These are phyloP conservation scores for Cyberlindnera bimundalis DNA, from an alignment of 805 yeast genomes.

Conservation along the genomic window DNA sequence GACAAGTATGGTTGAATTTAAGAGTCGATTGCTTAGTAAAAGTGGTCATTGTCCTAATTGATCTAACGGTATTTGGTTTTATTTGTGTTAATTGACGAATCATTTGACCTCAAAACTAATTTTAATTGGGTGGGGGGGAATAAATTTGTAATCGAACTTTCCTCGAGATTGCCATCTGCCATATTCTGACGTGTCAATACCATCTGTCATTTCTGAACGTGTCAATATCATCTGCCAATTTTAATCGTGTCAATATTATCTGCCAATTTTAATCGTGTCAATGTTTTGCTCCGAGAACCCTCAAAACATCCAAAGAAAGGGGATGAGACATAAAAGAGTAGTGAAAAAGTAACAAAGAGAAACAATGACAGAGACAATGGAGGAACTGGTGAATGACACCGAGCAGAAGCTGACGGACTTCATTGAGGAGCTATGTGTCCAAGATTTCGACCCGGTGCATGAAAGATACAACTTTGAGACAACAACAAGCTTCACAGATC, in stretches of 20 bases:
- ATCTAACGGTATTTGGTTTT: background rate
- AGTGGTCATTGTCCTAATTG: slow-evolving; percentile 2
- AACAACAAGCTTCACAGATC: background rate
- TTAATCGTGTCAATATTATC: too few relatives aligned
- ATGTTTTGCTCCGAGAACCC: too few relatives aligned
- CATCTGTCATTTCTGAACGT: background rate
- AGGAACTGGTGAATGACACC: background rate
- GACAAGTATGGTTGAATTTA: slow-evolving; percentile 62
- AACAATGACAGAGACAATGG: background rate
- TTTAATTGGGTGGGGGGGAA: too few relatives aligned
- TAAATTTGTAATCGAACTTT: too few relatives aligned
- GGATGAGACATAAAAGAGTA: background rate
- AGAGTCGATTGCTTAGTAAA: slow-evolving; percentile 23
- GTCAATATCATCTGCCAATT: too few relatives aligned
- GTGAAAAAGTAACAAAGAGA: background rate
- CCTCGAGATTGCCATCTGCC: too few relatives aligned
- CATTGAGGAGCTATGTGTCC: background rate
- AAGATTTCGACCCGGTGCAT: slow-evolving; percentile 3
- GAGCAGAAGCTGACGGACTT: slow-evolving; percentile 7
- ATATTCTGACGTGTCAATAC: background rate
- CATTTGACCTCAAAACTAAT: background rate
- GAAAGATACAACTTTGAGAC: background rate
- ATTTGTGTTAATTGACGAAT: background rate
- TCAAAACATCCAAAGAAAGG: too few relatives aligned
- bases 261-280: too few relatives aligned